These are phyloP conservation scores for Moesziomyces globuligerus DNA, from an alignment of 1,284 basidiomycete genomes.

Conservation along the genomic window DNA sequence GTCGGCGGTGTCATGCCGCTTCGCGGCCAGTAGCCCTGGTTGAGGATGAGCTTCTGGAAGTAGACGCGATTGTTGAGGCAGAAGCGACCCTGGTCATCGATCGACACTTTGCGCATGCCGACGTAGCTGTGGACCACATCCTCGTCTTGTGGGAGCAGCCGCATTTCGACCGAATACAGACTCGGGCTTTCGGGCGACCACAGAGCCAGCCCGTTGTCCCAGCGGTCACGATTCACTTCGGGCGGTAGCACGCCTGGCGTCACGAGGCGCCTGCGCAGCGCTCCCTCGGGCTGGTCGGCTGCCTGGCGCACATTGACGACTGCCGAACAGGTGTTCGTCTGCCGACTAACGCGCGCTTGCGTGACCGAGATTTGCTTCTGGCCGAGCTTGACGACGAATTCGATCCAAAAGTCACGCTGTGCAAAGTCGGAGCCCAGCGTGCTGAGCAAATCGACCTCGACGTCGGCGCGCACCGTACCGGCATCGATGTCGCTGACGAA, in stretches of 20 bases:
- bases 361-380: slow-evolving; percentile 3
- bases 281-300: slow-evolving; percentile 17
- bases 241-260: slow-evolving; percentile 22
- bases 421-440: background rate
- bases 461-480: slow-evolving; percentile 39
- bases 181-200: slow-evolving; percentile 50
- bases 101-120: slow-evolving; percentile 54
- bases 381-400: slow-evolving; percentile 11
- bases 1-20: slow-evolving; percentile 34
- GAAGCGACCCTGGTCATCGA: slow-evolving; percentile 41
- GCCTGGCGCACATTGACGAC: slow-evolving; percentile 23
- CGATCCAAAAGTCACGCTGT: slow-evolving; percentile 2
- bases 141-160: slow-evolving; percentile 3
- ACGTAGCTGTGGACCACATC: slow-evolving; percentile 44
- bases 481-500: slow-evolving; percentile 43
- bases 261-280: slow-evolving; percentile 9
- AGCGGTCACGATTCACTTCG: slow-evolving; percentile 41
- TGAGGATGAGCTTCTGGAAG: slow-evolving; percentile 48
- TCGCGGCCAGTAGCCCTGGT: slow-evolving; percentile 53
- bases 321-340: slow-evolving; percentile 20
- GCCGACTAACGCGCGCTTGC: slow-evolving; percentile 6
- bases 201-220: slow-evolving; percentile 44
- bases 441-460: slow-evolving; percentile 13
- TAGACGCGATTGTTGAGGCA: slow-evolving; percentile 52
- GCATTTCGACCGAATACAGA: slow-evolving; percentile 36